Evolutionary conservation across 805 yeast species (phyloP).

Genomic region (Kazachstania taianensis): DNA sequence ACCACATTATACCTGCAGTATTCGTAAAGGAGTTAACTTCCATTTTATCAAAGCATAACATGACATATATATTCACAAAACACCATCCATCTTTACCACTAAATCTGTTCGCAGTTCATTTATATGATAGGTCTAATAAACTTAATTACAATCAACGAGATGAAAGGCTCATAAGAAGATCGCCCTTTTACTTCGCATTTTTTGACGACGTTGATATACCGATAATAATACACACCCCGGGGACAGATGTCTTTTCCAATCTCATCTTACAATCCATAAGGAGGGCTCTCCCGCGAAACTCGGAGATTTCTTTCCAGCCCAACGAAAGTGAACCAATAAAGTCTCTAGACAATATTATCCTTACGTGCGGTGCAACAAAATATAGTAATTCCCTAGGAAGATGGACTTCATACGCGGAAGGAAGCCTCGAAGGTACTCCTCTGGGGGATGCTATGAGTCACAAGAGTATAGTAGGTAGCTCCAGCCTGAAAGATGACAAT

Average conservation of each 20-base stretch:
- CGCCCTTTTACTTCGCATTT: slow-evolving; percentile 55
- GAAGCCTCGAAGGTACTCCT: slow-evolving; percentile 55
- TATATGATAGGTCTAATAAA: slow-evolving; percentile 38
- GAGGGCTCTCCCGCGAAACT: slow-evolving; percentile 35
- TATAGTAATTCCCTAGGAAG: slow-evolving; percentile 53
- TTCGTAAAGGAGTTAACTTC: slow-evolving; percentile 40
- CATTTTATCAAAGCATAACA: slow-evolving; percentile 41
- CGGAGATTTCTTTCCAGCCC: slow-evolving; percentile 33
- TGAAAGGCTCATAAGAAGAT: slow-evolving; percentile 30
- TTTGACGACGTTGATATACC: slow-evolving; percentile 50
- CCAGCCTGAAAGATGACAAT: slow-evolving; percentile 7
- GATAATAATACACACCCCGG: slow-evolving; percentile 47
- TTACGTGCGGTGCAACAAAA: slow-evolving; percentile 53
- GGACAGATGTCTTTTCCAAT: slow-evolving; percentile 37
- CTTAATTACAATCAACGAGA: not conserved
- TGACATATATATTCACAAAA: slow-evolving; percentile 54
- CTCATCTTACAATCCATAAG: slow-evolving; percentile 49
- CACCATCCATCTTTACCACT: slow-evolving; percentile 56
- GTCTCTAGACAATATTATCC: slow-evolving; percentile 46
- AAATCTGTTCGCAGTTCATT: slow-evolving; percentile 53
- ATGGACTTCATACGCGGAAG: slow-evolving; percentile 68
- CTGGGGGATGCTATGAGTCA: slow-evolving; percentile 39
- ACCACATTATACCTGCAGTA: slow-evolving; percentile 37
- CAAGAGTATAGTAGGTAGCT: slow-evolving; percentile 24
- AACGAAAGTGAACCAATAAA: slow-evolving; percentile 31